Percentiles rank a stretch among this genome's conserved stretches.
Conservation (phyloP, 2,329 filamentous ascomycete species). For the Coniochaeta sp. region DNA sequence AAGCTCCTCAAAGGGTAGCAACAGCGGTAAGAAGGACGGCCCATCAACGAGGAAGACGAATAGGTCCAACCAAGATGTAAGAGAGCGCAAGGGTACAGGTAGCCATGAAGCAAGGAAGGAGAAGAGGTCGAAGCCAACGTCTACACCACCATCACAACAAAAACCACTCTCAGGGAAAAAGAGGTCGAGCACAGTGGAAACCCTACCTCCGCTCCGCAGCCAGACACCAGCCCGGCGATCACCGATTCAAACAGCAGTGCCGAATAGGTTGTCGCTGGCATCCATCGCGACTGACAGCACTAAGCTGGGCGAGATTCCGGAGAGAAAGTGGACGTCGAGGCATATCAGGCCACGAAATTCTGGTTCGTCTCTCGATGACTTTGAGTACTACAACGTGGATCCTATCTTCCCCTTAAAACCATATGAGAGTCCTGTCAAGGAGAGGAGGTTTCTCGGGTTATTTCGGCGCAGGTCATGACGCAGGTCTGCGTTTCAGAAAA, state of each 20-base stretch:
- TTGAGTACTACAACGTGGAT: slow-evolving; percentile 19
- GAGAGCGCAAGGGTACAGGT: not conserved
- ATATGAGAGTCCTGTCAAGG: slow-evolving; percentile 16
- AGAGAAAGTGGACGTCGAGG: slow-evolving; percentile 17
- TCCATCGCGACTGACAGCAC: slow-evolving; percentile 24
- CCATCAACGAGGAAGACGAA: not conserved
- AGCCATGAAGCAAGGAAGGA: not conserved
- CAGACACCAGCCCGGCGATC: not conserved
- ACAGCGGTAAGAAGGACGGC: not conserved
- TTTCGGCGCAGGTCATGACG: slow-evolving; percentile 13
- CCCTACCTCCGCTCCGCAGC: not conserved
- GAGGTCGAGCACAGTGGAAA: not conserved
- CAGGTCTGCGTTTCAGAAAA: too few species aligned
- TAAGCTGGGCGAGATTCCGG: slow-evolving; percentile 25
- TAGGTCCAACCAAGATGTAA: not conserved
- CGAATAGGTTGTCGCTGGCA: slow-evolving; percentile 20
- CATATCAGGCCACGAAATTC: slow-evolving; percentile 1
- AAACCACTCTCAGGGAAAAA: not conserved
- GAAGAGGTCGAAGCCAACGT: not conserved
- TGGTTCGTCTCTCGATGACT: slow-evolving; percentile 7
- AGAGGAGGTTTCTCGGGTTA: slow-evolving; percentile 19
- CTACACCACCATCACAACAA: not conserved
- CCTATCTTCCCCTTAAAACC: slow-evolving; percentile 24
- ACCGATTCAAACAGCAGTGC: not conserved
- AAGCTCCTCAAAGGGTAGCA: not conserved